Conservation (phyloP, 352 stramenopile genomes). For the Aphanomyces cochlioides region DNA sequence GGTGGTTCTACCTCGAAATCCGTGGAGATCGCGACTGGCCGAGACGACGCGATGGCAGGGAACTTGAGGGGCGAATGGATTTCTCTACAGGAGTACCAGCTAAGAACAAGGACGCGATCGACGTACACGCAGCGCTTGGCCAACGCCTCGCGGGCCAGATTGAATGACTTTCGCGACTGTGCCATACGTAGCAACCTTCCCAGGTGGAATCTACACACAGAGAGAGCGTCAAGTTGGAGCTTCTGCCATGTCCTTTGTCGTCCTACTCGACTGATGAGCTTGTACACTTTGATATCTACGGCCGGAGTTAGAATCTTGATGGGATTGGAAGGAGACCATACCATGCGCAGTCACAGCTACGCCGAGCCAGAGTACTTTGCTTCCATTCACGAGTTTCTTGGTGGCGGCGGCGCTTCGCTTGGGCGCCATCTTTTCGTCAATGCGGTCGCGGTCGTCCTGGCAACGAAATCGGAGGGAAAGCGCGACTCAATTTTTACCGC, state of each 20-base stretch:
- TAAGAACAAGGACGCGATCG: neutral
- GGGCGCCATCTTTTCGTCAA: neutral
- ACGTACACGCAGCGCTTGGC: constrained; percentile 69
- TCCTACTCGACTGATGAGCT: constrained; percentile 67
- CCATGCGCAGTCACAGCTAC: constrained; percentile 69
- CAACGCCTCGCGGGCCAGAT: constrained; percentile 67
- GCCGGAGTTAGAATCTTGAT: neutral
- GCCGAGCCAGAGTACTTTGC: constrained; percentile 45
- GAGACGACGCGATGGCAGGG: constrained; percentile 77
- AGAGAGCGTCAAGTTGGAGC: neutral
- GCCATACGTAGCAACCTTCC: constrained; percentile 80
- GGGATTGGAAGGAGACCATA: constrained; percentile 27
- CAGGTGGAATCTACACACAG: constrained; percentile 51
- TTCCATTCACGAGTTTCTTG: constrained; percentile 3
- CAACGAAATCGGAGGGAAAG: neutral
- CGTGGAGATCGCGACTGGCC: constrained; percentile 59
- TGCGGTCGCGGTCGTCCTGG: neutral
- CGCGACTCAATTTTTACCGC: too few relatives aligned
- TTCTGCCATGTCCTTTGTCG: neutral
- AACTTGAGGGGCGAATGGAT: constrained; percentile 73
- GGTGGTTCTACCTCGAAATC: constrained; percentile 56
- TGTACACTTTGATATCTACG: constrained; percentile 69
- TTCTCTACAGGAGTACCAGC: constrained; percentile 45
- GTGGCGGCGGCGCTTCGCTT: neutral
- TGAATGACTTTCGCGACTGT: constrained; percentile 53